These are phyloP conservation scores for Eutrema salsugineum DNA, from an alignment of 441 rosid genomes.

Conservation along the genomic window DNA sequence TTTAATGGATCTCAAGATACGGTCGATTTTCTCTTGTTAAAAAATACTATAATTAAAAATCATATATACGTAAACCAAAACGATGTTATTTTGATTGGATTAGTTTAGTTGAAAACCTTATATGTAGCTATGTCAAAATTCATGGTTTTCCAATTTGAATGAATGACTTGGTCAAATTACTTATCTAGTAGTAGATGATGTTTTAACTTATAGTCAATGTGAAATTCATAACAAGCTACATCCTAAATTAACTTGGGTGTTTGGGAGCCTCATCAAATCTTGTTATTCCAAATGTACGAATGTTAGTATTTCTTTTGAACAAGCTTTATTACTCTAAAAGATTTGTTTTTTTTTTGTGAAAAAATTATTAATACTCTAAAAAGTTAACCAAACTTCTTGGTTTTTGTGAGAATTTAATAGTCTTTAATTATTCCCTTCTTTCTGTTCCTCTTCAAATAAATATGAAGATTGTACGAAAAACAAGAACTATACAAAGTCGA, in stretches of 20 bases:
- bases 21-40: not conserved
- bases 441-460: not conserved
- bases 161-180: not conserved
- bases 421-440: not conserved
- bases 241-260: not conserved
- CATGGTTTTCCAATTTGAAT: not conserved
- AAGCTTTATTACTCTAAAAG: not conserved
- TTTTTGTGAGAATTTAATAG: not conserved
- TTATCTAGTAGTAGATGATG: not conserved
- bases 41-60: not conserved
- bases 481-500: not conserved
- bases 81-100: not conserved
- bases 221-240: not conserved
- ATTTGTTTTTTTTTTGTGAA: not conserved
- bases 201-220: not conserved
- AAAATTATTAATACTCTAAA: not conserved
- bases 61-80: not conserved
- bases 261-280: not conserved
- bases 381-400: not conserved
- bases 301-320: not conserved
- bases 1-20: not conserved
- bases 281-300: not conserved
- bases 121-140: not conserved
- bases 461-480: not conserved
- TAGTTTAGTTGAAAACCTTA: not conserved